These are phyloP conservation scores for Solidago caesia DNA, from an alignment of 129 eudicot genomes.

Conservation along the genomic window DNA sequence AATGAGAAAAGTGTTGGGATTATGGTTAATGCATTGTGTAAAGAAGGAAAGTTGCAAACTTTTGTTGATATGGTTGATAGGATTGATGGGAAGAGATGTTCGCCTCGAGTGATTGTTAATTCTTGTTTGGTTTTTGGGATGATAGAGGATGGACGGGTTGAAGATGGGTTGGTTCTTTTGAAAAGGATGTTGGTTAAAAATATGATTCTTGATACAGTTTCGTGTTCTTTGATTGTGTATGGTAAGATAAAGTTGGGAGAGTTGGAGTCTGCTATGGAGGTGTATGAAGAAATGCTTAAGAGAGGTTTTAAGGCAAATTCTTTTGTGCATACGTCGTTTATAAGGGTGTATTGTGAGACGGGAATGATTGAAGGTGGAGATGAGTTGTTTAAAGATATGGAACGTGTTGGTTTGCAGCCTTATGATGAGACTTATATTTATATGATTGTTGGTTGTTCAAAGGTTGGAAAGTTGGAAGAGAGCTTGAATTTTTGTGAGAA, in stretches of 20 bases:
- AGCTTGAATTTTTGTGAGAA: conserved; percentile 54
- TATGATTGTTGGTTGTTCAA: conserved; percentile 57
- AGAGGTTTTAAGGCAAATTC: conserved; percentile 29
- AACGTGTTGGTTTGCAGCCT: conserved; percentile 39
- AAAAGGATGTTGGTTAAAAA: conserved; percentile 67
- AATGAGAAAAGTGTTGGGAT: conserved; percentile 60
- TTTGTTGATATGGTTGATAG: conserved; percentile 59
- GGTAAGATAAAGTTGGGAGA: conserved; percentile 59
- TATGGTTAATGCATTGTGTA: conserved; percentile 70
- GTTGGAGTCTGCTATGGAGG: conserved; percentile 53
- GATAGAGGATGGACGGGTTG: conserved; percentile 56
- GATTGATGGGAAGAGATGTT: conserved; percentile 68
- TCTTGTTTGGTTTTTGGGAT: conserved; percentile 62
- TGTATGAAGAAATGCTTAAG: conserved; percentile 40
- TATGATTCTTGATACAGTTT: conserved; percentile 67
- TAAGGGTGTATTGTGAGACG: conserved; percentile 49
- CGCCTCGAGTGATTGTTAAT: conserved; percentile 63
- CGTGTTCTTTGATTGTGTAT: conserved; percentile 61
- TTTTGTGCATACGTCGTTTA: conserved; percentile 30
- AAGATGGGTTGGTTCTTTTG: conserved; percentile 54
- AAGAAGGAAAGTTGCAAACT: conserved; percentile 64
- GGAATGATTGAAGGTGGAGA: conserved; percentile 56
- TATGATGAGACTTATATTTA: conserved; percentile 53
- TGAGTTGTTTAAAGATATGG: conserved; percentile 55
- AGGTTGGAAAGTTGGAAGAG: conserved; percentile 43